Evolutionary conservation across 2,329 filamentous ascomycete species (phyloP), one percentile per base, ranked within the genome.

Genomic region (Trichoderma guizhouense): DNA sequence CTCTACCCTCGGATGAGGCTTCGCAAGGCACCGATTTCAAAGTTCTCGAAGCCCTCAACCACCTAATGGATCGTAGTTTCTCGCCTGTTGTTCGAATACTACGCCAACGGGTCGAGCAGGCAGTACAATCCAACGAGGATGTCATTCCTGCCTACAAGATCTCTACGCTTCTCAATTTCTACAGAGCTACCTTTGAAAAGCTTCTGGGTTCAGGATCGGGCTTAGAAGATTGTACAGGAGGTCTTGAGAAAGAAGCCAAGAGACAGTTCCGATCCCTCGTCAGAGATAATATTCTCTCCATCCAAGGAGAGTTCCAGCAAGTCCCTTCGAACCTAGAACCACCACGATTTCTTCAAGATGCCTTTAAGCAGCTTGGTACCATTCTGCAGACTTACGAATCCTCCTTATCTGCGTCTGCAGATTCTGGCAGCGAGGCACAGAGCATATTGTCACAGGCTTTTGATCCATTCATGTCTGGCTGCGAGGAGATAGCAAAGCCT

Each of bases 111-210:
- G 90, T 97, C 67, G 95, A 98, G 80, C 93, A 98, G 77, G 93
- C 97, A 24, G 92, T 98, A 18, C 94, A 97, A 77, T 93, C 92
- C 73, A 95, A 97, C 79, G 95, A 98, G 76, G 95, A 98, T 72
- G 92, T 92, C 0, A 93, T 97, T 24, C 84, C 94, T 63, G 91
- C 94, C 39, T 99, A 97, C 84, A 96, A 94, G 79, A 90, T 98
- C 53, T 91, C 93, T 12, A 98, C 97, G 76, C 85, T 99, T 1
- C 86, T 98, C 55, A 90, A 89, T 53, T 99, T 99, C 82, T 99
- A 99, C 82, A 90, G 89, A 34, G 86, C 89, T 73, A 98, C 95
- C 1, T 98, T 98, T 79, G 84, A 89, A 18, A 95, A 92, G 76
- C 85, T 98, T 0, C 85, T 98, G 0, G 92, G 93, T 2, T 76